phyloP scores from a whole-genome alignment of 495 filamentous ascomycete genomes.

The Penicillium dipodomyicola region DNA sequence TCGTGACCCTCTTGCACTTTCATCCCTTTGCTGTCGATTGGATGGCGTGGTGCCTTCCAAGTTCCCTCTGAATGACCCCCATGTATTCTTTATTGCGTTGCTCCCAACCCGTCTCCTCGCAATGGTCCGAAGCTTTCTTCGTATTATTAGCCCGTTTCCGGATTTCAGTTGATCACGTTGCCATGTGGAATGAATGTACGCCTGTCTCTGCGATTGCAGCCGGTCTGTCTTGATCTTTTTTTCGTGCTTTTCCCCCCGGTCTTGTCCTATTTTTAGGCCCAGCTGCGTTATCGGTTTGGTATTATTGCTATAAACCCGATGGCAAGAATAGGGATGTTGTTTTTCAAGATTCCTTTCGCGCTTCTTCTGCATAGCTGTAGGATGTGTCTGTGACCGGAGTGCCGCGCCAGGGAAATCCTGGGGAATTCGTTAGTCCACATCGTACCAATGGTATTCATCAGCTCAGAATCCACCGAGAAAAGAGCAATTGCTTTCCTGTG shows the following conservation, averaged over 20 bases:
- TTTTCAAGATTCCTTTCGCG: slow-evolving; percentile 8
- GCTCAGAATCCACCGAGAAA: neutral
- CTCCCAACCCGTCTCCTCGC: neutral
- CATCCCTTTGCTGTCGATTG: neutral
- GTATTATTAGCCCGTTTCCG: slow-evolving; percentile 4
- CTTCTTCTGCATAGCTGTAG: neutral
- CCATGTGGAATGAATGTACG: slow-evolving; percentile 30
- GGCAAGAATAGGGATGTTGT: neutral
- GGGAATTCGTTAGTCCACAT: neutral
- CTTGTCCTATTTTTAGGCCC: slow-evolving; percentile 3
- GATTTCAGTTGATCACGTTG: slow-evolving; percentile 18
- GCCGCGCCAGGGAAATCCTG: neutral
- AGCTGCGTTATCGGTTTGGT: slow-evolving; percentile 9
- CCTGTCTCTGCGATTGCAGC: slow-evolving; percentile 22
- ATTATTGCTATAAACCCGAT: neutral
- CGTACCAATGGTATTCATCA: neutral
- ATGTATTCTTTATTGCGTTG: slow-evolving; percentile 7
- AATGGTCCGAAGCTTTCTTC: neutral
- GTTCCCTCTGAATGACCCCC: slow-evolving; percentile 2
- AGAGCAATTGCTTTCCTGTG: neutral
- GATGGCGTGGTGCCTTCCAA: neutral
- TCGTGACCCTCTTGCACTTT: neutral
- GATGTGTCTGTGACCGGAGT: neutral
- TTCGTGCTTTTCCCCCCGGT: neutral
- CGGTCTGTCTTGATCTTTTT: slow-evolving; percentile 17